Percentiles rank a stretch among this genome's conserved stretches.
phyloP scores from a whole-genome alignment of 495 filamentous ascomycete species.

The Penicillium antarcticum region DNA sequence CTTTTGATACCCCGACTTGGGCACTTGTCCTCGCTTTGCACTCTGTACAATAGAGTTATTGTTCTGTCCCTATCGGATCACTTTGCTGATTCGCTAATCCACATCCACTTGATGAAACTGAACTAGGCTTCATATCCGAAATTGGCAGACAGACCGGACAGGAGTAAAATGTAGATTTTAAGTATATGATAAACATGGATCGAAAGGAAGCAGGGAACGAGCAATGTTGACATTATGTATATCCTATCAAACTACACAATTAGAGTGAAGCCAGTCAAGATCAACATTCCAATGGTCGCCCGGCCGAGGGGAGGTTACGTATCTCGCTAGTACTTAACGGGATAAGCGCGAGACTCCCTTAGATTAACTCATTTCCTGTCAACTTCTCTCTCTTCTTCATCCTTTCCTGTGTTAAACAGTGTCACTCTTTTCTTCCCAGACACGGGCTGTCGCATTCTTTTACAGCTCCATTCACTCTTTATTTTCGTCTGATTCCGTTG shows the following conservation, averaged over 20 bases:
- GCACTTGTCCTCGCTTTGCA: not conserved
- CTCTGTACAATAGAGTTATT: not conserved
- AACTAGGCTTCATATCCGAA: too few relatives aligned
- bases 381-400: constrained; percentile 11
- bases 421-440: constrained; percentile 25
- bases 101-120: too few relatives aligned
- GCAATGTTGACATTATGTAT: too few relatives aligned
- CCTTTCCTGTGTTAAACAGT: constrained; percentile 26
- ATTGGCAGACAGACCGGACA: too few relatives aligned
- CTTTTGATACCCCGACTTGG: constrained; percentile 7
- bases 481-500: not conserved
- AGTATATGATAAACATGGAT: too few relatives aligned
- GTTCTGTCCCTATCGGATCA: not conserved
- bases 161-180: too few relatives aligned
- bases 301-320: constrained; percentile 8
- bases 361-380: constrained; percentile 8
- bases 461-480: constrained; percentile 41
- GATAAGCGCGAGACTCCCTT: constrained; percentile 11
- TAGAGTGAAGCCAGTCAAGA: not conserved
- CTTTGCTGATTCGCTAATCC: not conserved
- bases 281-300: constrained; percentile 17
- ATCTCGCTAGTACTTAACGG: constrained; percentile 7
- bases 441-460: constrained; percentile 41
- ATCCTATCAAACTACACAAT: not conserved
- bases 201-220: too few relatives aligned